These are phyloP conservation scores for Prototheca stagnorum DNA, from an alignment of 163 green algal species.

Conservation along the genomic window DNA sequence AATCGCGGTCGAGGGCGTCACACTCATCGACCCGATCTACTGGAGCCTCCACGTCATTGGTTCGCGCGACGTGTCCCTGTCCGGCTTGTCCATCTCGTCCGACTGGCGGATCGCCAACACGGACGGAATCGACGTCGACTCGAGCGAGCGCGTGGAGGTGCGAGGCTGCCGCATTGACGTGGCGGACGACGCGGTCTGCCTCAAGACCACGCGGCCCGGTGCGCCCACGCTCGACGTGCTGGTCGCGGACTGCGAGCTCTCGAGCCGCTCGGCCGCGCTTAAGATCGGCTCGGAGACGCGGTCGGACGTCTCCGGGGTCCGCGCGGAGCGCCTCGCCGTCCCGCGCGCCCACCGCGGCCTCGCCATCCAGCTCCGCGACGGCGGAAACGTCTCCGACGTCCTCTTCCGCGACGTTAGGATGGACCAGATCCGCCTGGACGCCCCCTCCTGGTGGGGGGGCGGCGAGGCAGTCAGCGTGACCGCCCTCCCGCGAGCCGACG, in stretches of 20 bases:
- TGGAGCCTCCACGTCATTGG: slow-evolving; percentile 28
- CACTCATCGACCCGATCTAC: slow-evolving; percentile 21
- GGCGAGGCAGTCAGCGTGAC: slow-evolving; percentile 27
- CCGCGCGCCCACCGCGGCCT: slow-evolving; percentile 20
- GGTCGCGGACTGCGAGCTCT: slow-evolving; percentile 7
- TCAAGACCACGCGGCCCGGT: slow-evolving; percentile 21
- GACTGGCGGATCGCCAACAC: slow-evolving; percentile 29
- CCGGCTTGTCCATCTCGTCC: slow-evolving; percentile 11
- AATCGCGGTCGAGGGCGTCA: slow-evolving; percentile 8
- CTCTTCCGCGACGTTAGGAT: slow-evolving; percentile 8
- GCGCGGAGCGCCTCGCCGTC: slow-evolving; percentile 14
- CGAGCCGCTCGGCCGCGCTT: slow-evolving; percentile 19
- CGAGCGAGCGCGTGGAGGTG: slow-evolving; percentile 18
- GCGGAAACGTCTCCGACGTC: slow-evolving; percentile 15
- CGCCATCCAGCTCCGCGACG: slow-evolving; percentile 27
- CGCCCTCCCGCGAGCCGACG: slow-evolving; percentile 4
- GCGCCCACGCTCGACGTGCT: not conserved
- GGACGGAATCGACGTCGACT: slow-evolving; percentile 36
- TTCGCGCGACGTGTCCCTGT: slow-evolving; percentile 11
- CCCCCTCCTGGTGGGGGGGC: slow-evolving; percentile 24
- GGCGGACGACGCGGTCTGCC: slow-evolving; percentile 27
- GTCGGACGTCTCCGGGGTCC: slow-evolving; percentile 16
- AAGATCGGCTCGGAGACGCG: slow-evolving; percentile 34
- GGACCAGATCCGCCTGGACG: slow-evolving; percentile 6
- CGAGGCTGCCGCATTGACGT: slow-evolving; percentile 10